These are phyloP conservation scores for Chytriomyces sp. DNA, from an alignment of 192 early-diverging fungal species.

Conservation along the genomic window DNA sequence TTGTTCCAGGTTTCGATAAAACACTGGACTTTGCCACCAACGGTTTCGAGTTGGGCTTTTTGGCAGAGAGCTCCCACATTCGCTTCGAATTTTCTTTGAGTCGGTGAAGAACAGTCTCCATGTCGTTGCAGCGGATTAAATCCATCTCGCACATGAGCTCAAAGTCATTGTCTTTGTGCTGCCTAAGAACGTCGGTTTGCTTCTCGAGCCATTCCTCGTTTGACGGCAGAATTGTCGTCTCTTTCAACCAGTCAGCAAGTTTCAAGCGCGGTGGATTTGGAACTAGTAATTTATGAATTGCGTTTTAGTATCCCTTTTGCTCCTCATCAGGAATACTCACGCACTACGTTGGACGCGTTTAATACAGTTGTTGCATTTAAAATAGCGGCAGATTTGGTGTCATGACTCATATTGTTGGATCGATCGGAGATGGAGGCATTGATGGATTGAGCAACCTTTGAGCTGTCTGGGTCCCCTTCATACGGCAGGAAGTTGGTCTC, in stretches of 20 bases:
- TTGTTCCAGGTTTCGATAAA: conserved; percentile 27
- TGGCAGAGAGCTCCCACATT: conserved; percentile 45
- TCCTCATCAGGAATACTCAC: conserved; percentile 20
- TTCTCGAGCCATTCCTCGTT: conserved; percentile 46
- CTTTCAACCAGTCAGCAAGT: conserved; percentile 51
- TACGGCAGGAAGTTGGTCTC: conserved; percentile 50
- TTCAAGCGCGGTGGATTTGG: conserved; percentile 42
- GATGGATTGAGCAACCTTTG: too few species aligned
- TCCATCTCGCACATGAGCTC: conserved; percentile 58
- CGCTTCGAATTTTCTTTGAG: conserved; percentile 54
- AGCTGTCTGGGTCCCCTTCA: conserved; percentile 22
- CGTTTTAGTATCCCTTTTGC: conserved; percentile 15
- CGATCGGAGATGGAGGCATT: too few species aligned
- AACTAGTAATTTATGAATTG: conserved; percentile 20
- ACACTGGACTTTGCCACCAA: conserved; percentile 22
- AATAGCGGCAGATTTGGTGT: conserved; percentile 30
- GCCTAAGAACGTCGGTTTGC: conserved; percentile 40
- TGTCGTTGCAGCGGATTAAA: conserved; percentile 45
- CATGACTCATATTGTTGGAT: not conserved
- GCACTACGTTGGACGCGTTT: conserved; percentile 26
- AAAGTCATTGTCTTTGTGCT: conserved; percentile 55
- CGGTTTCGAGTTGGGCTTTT: conserved; percentile 40
- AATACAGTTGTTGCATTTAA: conserved; percentile 39
- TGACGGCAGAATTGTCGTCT: conserved; percentile 42
- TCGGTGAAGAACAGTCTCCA: conserved; percentile 40